These are phyloP conservation scores for Penicillium crustosum DNA, from an alignment of 2,329 filamentous ascomycete species.

Conservation along the genomic window DNA sequence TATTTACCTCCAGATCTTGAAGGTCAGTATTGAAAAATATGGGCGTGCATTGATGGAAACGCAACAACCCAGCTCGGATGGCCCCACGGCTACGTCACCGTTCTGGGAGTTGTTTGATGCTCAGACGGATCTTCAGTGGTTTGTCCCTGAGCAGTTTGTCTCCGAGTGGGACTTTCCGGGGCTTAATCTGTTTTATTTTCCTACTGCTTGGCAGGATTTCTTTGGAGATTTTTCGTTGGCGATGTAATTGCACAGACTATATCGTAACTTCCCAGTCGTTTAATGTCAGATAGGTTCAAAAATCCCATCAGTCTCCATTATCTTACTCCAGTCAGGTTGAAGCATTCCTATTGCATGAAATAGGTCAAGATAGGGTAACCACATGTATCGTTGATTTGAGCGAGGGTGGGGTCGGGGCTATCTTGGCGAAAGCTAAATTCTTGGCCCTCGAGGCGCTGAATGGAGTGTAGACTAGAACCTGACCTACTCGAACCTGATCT, in stretches of 20 bases:
- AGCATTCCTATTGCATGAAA: too few relatives aligned
- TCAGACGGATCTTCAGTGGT: slow-evolving; percentile 53
- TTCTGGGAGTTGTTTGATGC: slow-evolving; percentile 40
- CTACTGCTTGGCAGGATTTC: slow-evolving; percentile 49
- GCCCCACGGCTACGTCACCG: slow-evolving; percentile 22
- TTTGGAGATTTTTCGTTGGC: slow-evolving; percentile 45
- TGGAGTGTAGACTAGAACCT: too few relatives aligned
- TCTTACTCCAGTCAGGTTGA: too few relatives aligned
- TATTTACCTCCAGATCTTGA: slow-evolving; percentile 52
- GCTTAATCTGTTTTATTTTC: slow-evolving; percentile 52
- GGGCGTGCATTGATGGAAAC: slow-evolving; percentile 47
- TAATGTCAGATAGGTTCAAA: neutral
- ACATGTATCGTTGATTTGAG: too few relatives aligned
- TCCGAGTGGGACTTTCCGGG: slow-evolving; percentile 61
- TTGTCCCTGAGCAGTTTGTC: slow-evolving; percentile 56
- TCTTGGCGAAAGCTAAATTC: too few relatives aligned
- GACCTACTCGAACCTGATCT: too few relatives aligned
- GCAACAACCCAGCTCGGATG: slow-evolving; percentile 18
- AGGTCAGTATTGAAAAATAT: slow-evolving; percentile 53
- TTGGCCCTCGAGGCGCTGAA: too few relatives aligned
- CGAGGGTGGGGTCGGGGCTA: too few relatives aligned
- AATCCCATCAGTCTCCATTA: neutral
- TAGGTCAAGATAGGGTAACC: too few relatives aligned
- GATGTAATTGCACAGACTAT: neutral
- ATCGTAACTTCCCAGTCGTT: neutral